Base-by-base conservation (phyloP, 2,329 filamentous ascomycete genomes). In the Venturiaceae sp. region DNA sequence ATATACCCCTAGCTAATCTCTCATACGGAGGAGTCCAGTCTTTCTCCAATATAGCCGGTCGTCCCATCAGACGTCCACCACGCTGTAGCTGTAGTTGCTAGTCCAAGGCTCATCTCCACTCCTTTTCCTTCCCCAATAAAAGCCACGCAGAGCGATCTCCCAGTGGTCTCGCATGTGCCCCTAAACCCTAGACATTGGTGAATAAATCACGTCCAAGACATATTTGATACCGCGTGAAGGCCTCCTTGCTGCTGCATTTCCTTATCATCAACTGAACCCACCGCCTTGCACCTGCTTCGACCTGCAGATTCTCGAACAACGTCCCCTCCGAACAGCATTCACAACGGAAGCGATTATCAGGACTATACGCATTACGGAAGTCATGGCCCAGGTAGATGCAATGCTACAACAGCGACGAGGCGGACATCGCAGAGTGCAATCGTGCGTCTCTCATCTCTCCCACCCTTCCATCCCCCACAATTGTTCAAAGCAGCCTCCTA, bases 341-440 rank as follows among this genome's bases (percentile, higher is more conserved):
- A 14, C 13, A 46, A 26, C 41, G 41, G 41, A 46, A 46, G 16
- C 41, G 41, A 46, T 46, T 50, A 30, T 50, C 44, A 26, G 19
- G 44, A 50, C 30, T 26, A 23, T 28, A 23, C 13, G 23, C 16
- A 30, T 13, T 7, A n/a, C 28, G 44, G 44, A 50, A 50, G 44
- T 7, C 44, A 50, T 50, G 13, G 26, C 44, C 44, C 44, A 50
- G 23, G 23, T 50, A 13, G 44, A 50, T n/a, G 5, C 44, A 16
- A 50, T 50, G 44, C 21, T 26, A 5, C 30, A 34, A 37, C 50
- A 53, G 28, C 50, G 44, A 30, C 44, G 44, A 30, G 33, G 53
- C 36, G 53, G 53, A 26, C 53, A 56, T 44, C 53, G 53, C 36
- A 56, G 53, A 56, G 21, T 23, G 14, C 53, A 56, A 44, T 56